Conservation (phyloP, 352 stramenopile genomes). For the Phytophthora constricta region DNA sequence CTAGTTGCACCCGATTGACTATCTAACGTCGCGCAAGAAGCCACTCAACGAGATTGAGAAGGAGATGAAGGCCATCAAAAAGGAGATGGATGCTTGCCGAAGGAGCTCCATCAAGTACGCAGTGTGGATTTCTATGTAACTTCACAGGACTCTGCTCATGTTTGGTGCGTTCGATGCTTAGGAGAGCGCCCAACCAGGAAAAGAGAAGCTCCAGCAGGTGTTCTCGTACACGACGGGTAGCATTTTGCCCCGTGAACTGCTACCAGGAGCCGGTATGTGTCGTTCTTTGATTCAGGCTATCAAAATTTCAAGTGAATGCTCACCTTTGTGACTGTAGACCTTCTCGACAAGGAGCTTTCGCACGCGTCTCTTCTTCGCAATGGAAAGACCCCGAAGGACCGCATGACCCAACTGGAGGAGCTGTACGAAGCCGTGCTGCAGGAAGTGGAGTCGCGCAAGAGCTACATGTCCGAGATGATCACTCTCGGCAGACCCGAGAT, state of each 20-base stretch:
- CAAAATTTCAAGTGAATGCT: too few species aligned
- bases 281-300: too few species aligned
- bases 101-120: conserved; percentile 58
- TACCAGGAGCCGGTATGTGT: conserved; percentile 64
- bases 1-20: conserved; percentile 75
- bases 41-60: conserved; percentile 80
- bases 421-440: conserved; percentile 65
- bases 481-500: conserved; percentile 52
- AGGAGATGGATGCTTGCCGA: conserved; percentile 72
- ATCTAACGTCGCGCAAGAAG: conserved; percentile 52
- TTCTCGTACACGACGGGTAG: conserved; percentile 73
- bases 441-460: conserved; percentile 72
- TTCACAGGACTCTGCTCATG: too few species aligned
- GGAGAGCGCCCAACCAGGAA: conserved; percentile 66
- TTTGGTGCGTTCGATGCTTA: too few species aligned
- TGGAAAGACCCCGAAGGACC: conserved; percentile 42
- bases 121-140: too few species aligned
- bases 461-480: conserved; percentile 73
- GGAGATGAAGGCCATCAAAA: conserved; percentile 74
- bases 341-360: conserved; percentile 65
- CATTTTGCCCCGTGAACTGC: conserved; percentile 73
- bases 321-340: conserved; percentile 46
- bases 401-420: conserved; percentile 64
- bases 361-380: conserved; percentile 56
- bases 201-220: conserved; percentile 86